phyloP scores from a whole-genome alignment of 345 rosid species.

The Linum usitatissimum region DNA sequence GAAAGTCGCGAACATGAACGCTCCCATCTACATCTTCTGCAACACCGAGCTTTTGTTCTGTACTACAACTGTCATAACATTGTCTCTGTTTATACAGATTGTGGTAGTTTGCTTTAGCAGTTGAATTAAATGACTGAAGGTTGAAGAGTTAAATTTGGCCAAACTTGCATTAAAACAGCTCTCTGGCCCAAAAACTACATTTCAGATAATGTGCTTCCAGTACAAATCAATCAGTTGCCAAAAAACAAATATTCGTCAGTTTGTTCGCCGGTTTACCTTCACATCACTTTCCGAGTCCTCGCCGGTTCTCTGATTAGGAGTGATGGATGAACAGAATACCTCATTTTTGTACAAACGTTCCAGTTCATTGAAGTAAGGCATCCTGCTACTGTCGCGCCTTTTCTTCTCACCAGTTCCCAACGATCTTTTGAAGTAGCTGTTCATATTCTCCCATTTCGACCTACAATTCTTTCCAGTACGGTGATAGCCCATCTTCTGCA shows the following conservation, averaged over 20 bases:
- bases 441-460: slow-evolving; percentile 87
- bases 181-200: too few relatives aligned
- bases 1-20: background rate
- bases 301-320: slow-evolving; percentile 3
- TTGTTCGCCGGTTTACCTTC: background rate
- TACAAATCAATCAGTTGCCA: background rate
- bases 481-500: slow-evolving; percentile 46
- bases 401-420: slow-evolving; percentile 31
- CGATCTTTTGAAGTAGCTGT: slow-evolving; percentile 51
- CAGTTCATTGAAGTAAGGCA: slow-evolving; percentile 43
- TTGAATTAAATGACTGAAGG: background rate
- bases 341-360: slow-evolving; percentile 33
- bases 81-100: slow-evolving; percentile 5
- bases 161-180: too few relatives aligned
- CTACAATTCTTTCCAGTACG: slow-evolving; percentile 59
- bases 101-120: slow-evolving; percentile 7
- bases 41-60: background rate
- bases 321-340: slow-evolving; percentile 12
- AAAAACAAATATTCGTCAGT: background rate
- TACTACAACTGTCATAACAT: slow-evolving; percentile 9
- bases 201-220: too few relatives aligned
- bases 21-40: too few relatives aligned
- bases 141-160: background rate
- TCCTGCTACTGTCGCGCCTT: slow-evolving; percentile 30
- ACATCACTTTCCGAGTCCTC: slow-evolving; percentile 2